These are phyloP conservation scores for Aspergillus texensis DNA, from an alignment of 2,329 filamentous ascomycete genomes.

Conservation along the genomic window DNA sequence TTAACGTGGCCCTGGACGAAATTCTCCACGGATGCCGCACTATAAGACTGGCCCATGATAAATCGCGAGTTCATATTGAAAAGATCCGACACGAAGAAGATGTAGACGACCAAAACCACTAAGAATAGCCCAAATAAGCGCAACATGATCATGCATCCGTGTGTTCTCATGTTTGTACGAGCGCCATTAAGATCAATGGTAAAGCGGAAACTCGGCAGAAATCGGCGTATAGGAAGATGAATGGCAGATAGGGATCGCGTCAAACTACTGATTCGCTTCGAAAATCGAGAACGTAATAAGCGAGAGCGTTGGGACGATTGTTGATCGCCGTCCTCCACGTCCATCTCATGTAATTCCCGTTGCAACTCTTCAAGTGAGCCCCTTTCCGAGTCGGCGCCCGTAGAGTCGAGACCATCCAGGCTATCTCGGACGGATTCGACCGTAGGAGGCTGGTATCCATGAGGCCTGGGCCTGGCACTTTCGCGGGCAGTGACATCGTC, in stretches of 20 bases:
- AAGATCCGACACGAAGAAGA: slow-evolving; percentile 83
- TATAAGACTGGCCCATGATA: slow-evolving; percentile 70
- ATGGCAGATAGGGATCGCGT: slow-evolving; percentile 61
- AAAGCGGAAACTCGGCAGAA: slow-evolving; percentile 45
- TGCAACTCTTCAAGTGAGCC: slow-evolving; percentile 67
- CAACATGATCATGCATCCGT: slow-evolving; percentile 68
- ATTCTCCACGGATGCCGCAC: slow-evolving; percentile 77
- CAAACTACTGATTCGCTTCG: slow-evolving; percentile 60
- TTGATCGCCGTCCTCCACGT: slow-evolving; percentile 69
- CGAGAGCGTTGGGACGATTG: slow-evolving; percentile 38
- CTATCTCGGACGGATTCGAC: slow-evolving; percentile 76
- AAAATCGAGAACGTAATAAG: slow-evolving; percentile 51
- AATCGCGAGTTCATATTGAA: slow-evolving; percentile 70
- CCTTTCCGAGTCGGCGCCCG: slow-evolving; percentile 55
- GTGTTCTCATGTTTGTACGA: slow-evolving; percentile 44
- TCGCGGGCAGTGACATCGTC: slow-evolving; percentile 40
- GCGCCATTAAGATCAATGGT: slow-evolving; percentile 41
- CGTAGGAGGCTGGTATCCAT: slow-evolving; percentile 76
- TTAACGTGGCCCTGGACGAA: slow-evolving; percentile 76
- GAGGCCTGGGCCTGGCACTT: slow-evolving; percentile 46
- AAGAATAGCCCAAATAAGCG: slow-evolving; percentile 74
- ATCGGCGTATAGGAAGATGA: slow-evolving; percentile 54
- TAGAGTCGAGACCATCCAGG: slow-evolving; percentile 59
- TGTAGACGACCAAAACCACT: slow-evolving; percentile 76
- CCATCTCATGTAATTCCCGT: slow-evolving; percentile 85